Base-by-base conservation (phyloP, 2,329 filamentous ascomycete species). In the Scytalidium lignicola region DNA sequence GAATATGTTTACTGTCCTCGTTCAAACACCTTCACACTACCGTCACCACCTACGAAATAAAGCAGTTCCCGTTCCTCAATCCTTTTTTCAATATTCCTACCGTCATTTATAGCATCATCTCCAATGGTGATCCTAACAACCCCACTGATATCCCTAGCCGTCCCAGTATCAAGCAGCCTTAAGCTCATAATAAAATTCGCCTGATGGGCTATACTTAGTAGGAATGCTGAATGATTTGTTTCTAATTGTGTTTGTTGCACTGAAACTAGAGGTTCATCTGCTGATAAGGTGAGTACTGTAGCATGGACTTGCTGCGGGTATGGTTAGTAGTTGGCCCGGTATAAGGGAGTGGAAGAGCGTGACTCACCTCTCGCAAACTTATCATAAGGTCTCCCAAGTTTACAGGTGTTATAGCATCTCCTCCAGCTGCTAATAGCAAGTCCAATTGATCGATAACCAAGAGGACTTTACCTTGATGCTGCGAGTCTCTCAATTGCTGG, bases 111-210 rank as follows among this genome's bases (percentile, higher is more conserved):
- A 20, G 15, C 67, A 17, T 49, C 42, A 13, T 59, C 70, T 3
- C 83, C 83, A 41, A 76, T 74, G 17, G 86, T 91, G 44, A 93
- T 75, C 56, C 90, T 79, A 54, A 96, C 62, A 41, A 96, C 90
- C 2, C 92, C 92, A 68, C 88, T 95, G 26, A 97, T 88, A 68
- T 96, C 92, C 64, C 79, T 85, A 54, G 92, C 91, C n/a, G 84
- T 83, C 1, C 92, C 92, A 0, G 90, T 95, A 62, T 95, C 90
- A 52, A 97, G 67, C 61, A 85, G 76, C 46, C 91, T 75, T 50
- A 93, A 70, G 53, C 87, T 81, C 59, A 95, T 69, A 3, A 92
- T 76, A 54, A 79, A 73, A n/a, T 79, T 70, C 8, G 90, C 88
- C 58, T 82, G 77, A 64, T 96, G 90, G n/a, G 86, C 87, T 54